Conservation (phyloP, 2,329 filamentous ascomycete genomes). For the Fusarium concolor region DNA sequence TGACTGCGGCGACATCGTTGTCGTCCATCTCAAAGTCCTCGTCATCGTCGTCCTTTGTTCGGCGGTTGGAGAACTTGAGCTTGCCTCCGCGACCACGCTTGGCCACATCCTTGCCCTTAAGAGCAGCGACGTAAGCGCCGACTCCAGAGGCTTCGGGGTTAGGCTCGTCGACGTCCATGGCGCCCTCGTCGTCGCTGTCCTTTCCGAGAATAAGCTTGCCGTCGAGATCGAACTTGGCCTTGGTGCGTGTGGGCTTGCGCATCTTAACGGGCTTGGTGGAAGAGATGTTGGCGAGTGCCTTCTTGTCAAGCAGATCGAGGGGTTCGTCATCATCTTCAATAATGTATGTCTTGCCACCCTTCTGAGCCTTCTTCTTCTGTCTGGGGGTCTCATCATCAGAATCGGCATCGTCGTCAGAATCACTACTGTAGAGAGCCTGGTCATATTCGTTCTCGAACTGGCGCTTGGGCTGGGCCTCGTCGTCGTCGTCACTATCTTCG, state of each 20-base stretch:
- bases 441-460: constrained; percentile 94
- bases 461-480: constrained; percentile 60
- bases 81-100: constrained; percentile 73
- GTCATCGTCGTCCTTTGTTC: constrained; percentile 58
- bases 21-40: constrained; percentile 66
- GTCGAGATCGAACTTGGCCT: constrained; percentile 78
- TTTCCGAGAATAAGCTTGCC: constrained; percentile 83
- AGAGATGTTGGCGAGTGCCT: constrained; percentile 91
- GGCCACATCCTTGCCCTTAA: constrained; percentile 74
- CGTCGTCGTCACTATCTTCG: constrained; percentile 68
- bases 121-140: constrained; percentile 75
- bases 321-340: constrained; percentile 95
- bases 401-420: constrained; percentile 66
- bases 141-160: constrained; percentile 70
- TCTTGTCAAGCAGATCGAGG: constrained; percentile 89
- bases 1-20: constrained; percentile 64
- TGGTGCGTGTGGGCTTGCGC: constrained; percentile 66
- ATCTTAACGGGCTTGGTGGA: constrained; percentile 82
- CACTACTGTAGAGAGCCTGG: constrained; percentile 91
- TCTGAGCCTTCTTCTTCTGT: constrained; percentile 63
- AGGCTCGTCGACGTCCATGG: constrained; percentile 73
- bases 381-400: constrained; percentile 68
- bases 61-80: constrained; percentile 77
- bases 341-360: constrained; percentile 82
- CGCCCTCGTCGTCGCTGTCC: constrained; percentile 62